Evolutionary conservation across 163 green algal genomes (phyloP), one percentile per base, ranked within the genome.

Genomic region (Chlamydomonas reinhardtii): DNA sequence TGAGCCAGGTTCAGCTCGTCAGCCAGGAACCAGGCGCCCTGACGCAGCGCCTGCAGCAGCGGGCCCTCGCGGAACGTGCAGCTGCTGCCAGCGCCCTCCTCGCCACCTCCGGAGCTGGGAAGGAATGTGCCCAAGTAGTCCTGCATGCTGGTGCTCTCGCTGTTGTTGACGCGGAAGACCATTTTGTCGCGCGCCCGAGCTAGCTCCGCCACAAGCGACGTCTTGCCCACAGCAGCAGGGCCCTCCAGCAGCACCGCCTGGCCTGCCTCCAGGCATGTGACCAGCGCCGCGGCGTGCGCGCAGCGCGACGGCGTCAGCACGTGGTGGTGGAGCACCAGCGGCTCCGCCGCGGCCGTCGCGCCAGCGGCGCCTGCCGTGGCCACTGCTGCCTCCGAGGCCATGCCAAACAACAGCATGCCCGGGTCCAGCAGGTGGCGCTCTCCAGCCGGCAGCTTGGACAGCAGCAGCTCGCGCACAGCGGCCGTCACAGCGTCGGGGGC

Each of bases 71-170:
- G 75, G 65, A 62, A 89, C 52, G 31, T 24, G 43, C 77, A 89
- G 43, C 43, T 54, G 43, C 43, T 11, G 43, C 43, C n/a, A n/a
- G n/a, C n/a, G n/a, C n/a, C n/a, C n/a, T n/a, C n/a, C n/a, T n/a
- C 11, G 54, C 52, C 74, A 61, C 61, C 75, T 17, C 70, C 27
- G 72, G 62, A 39, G 68, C 54, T 25, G 19, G 83, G 88, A 72
- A 90, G 56, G 77, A 84, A 92, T 65, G 68, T 90, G 66, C 88
- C 88, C 87, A 92, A 66, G 74, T 92, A 92, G 78, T 92, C 88
- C 73, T 90, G 77, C 34, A 85, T 27, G 24, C 27, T 77, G 32
- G 88, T 92, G 65, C 70, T 90, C 27, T 90, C 88, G 24, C 52
- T 83, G 84, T 92, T 92, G 69, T 89, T 92, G 24, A 92, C 69